These are phyloP conservation scores for Rosa rugosa DNA, from an alignment of 306 rosid genomes.

Conservation along the genomic window DNA sequence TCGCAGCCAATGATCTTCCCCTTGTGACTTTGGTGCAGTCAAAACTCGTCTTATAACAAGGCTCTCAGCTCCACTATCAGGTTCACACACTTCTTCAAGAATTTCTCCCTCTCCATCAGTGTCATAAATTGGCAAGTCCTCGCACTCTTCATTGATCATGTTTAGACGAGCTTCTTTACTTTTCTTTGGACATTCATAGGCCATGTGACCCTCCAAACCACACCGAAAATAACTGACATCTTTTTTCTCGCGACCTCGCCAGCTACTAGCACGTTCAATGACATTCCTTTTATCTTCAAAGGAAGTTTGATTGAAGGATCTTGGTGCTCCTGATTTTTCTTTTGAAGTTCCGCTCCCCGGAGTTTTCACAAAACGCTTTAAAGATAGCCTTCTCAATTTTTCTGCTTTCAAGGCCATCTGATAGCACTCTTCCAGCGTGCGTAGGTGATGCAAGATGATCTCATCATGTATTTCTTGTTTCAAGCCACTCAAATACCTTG, in stretches of 20 bases:
- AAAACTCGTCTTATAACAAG: not conserved
- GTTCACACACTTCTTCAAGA: not conserved
- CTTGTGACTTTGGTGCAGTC: not conserved
- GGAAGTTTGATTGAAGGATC: not conserved
- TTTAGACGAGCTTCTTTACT: not conserved
- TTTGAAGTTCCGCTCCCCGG: not conserved
- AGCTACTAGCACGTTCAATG: not conserved
- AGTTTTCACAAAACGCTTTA: not conserved
- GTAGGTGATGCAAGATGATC: not conserved
- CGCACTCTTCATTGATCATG: not conserved
- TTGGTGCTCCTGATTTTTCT: not conserved
- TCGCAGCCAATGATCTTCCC: not conserved
- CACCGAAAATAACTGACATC: not conserved
- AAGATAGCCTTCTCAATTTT: not conserved
- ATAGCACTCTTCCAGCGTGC: not conserved
- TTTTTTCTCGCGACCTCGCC: too few relatives aligned
- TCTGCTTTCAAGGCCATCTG: not conserved
- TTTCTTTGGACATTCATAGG: not conserved
- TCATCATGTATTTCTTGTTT: not conserved
- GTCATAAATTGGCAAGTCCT: not conserved
- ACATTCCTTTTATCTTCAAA: not conserved
- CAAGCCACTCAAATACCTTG: not conserved
- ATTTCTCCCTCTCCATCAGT: not conserved
- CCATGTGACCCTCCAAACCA: not conserved
- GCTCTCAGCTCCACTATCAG: not conserved